Evolutionary conservation across 352 stramenopile genomes (phyloP).

Genomic region (Phytophthora kernoviae): DNA sequence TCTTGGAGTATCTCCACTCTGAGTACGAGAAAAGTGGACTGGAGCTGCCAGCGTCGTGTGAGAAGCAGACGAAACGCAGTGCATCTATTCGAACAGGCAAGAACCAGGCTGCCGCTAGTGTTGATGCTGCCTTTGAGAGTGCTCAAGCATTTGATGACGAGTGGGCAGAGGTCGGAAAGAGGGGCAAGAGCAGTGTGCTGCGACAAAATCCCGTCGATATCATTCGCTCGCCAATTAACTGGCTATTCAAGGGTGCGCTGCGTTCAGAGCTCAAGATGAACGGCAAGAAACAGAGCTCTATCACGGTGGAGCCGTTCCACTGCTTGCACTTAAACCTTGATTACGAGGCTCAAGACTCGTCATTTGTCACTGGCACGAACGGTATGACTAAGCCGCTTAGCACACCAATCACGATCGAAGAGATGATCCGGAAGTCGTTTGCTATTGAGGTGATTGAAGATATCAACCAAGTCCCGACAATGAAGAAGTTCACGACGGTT

Average conservation of each 20-base stretch:
- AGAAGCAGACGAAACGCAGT: constrained; percentile 62
- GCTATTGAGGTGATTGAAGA: constrained; percentile 78
- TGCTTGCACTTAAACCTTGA: constrained; percentile 85
- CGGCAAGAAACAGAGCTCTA: constrained; percentile 77
- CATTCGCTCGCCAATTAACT: constrained; percentile 79
- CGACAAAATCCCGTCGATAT: constrained; percentile 73
- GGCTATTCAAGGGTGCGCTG: constrained; percentile 83
- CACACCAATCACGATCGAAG: constrained; percentile 57
- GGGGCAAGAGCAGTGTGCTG: constrained; percentile 78
- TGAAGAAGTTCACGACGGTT: constrained; percentile 77
- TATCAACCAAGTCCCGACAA: constrained; percentile 44
- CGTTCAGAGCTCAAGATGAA: constrained; percentile 78
- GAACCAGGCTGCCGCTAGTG: constrained; percentile 10
- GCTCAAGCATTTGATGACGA: constrained; percentile 57
- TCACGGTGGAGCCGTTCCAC: constrained; percentile 88
- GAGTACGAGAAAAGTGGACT: constrained; percentile 82
- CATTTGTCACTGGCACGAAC: constrained; percentile 44
- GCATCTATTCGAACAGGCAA: not conserved
- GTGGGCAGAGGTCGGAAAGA: constrained; percentile 81
- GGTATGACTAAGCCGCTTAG: constrained; percentile 38
- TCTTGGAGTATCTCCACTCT: constrained; percentile 81
- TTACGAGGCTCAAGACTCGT: constrained; percentile 44
- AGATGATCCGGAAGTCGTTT: constrained; percentile 82
- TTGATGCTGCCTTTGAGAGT: constrained; percentile 22
- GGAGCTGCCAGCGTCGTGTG: constrained; percentile 55